phyloP scores from a whole-genome alignment of 441 rosid species.

The Erodium trifolium region DNA sequence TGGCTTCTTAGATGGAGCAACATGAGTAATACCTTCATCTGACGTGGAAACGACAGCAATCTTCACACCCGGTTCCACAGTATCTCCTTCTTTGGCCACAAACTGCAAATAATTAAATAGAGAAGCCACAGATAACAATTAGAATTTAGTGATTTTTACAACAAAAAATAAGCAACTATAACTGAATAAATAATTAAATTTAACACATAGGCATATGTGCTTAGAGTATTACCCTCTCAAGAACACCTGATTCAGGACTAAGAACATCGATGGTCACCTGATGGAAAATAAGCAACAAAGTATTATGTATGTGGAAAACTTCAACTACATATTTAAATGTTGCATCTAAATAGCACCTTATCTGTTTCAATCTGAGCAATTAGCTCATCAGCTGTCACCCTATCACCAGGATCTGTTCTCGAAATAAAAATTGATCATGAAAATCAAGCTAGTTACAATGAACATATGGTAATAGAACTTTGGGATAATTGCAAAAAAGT shows the following conservation, averaged over 20 bases:
- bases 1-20: conserved; percentile 44
- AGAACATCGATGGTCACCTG: conserved; percentile 91
- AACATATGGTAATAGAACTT: not conserved
- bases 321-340: not conserved
- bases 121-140: conserved; percentile 13
- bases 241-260: conserved; percentile 86
- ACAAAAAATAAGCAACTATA: not conserved
- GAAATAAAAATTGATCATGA: conserved; percentile 21
- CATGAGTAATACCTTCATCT: conserved; percentile 69
- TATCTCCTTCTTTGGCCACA: conserved; percentile 91
- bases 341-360: conserved; percentile 40
- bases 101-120: conserved; percentile 29
- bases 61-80: conserved; percentile 81
- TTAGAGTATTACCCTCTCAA: conserved; percentile 54
- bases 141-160: not conserved
- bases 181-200: not conserved
- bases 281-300: conserved; percentile 16
- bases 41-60: conserved; percentile 82
- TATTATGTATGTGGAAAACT: not conserved
- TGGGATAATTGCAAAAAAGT: too few species aligned
- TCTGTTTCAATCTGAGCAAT: conserved; percentile 97
- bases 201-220: conserved; percentile 2
- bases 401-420: conserved; percentile 79
- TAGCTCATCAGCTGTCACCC: conserved; percentile 78
- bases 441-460: conserved; percentile 14